phyloP scores from a whole-genome alignment of 345 rosid genomes.

The Eutrema heterophyllum region DNA sequence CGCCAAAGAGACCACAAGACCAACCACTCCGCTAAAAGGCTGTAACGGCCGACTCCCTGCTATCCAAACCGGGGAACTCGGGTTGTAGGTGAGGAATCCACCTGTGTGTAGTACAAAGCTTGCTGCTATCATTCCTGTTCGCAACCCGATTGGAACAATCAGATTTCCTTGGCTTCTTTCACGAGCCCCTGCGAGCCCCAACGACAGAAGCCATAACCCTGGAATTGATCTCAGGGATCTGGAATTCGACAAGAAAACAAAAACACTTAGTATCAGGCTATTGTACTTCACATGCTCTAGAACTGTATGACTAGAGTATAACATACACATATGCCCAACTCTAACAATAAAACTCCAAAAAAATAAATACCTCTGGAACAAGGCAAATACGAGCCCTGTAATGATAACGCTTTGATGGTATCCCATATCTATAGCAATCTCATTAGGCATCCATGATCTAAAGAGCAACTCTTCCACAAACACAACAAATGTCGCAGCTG shows the following conservation, averaged over 20 bases:
- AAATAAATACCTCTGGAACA: constrained; percentile 70
- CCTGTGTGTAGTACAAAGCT: constrained; percentile 62
- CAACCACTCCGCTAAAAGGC: constrained; percentile 80
- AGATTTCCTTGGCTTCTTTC: constrained; percentile 59
- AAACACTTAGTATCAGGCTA: neutral
- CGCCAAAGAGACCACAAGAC: constrained; percentile 47
- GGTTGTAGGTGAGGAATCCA: constrained; percentile 47
- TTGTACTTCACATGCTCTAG: neutral
- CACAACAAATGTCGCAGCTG: constrained; percentile 58
- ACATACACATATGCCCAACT: neutral
- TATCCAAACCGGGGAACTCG: constrained; percentile 52
- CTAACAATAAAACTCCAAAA: neutral
- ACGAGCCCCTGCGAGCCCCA: constrained; percentile 63
- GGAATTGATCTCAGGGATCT: constrained; percentile 73
- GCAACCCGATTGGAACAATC: constrained; percentile 61
- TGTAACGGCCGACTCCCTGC: constrained; percentile 61
- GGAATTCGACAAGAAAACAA: constrained; percentile 21
- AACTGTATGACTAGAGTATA: neutral
- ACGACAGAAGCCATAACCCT: constrained; percentile 71
- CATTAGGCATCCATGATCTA: constrained; percentile 82
- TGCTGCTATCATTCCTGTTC: constrained; percentile 60
- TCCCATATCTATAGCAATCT: constrained; percentile 73
- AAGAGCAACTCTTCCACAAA: constrained; percentile 86
- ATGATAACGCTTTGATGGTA: constrained; percentile 65
- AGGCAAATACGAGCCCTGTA: constrained; percentile 70